phyloP scores from a whole-genome alignment of 2,329 filamentous ascomycete genomes.

The Hirsutella thompsonii region DNA sequence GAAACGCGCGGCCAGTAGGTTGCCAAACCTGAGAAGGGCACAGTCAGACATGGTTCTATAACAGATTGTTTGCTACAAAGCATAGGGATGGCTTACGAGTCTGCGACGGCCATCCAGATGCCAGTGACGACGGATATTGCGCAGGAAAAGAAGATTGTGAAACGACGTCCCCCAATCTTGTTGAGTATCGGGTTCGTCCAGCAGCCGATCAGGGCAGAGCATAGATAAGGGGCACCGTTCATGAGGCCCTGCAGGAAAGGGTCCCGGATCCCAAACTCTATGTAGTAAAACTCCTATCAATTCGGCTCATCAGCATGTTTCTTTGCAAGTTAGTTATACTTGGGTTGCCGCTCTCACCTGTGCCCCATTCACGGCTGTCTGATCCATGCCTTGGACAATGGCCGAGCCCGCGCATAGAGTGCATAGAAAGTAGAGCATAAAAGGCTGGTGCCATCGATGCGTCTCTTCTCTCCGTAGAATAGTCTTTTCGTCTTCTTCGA shows the following conservation, averaged over 20 bases:
- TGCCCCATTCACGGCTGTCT: constrained; percentile 51
- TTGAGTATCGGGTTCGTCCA: constrained; percentile 17
- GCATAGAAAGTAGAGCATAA: constrained; percentile 21
- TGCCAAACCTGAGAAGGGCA: no score
- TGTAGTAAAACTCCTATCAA: constrained; percentile 22
- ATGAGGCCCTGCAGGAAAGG: constrained; percentile 32
- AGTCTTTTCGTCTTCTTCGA: constrained; percentile 16
- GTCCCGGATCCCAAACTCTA: constrained; percentile 19
- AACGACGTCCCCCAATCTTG: constrained; percentile 6
- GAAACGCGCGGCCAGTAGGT: constrained; percentile 52
- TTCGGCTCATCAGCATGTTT: constrained; percentile 22
- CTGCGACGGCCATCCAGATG: constrained; percentile 12
- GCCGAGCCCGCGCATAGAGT: constrained; percentile 27
- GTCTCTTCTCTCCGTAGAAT: constrained; percentile 15
- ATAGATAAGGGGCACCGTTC: constrained; percentile 8
- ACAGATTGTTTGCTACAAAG: no score
- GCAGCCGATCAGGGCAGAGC: constrained; percentile 12
- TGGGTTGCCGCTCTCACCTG: no score
- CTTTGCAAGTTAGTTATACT: neutral
- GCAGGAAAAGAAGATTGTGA: constrained; percentile 8
- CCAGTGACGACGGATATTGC: constrained; percentile 5
- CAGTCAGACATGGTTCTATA: no score
- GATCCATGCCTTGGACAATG: constrained; percentile 54
- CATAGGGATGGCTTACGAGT: neutral
- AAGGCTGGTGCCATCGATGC: constrained; percentile 19